Evolutionary conservation across 768 basidiomycete genomes (phyloP), one percentile per base, ranked within the genome.

Genomic region (Chlorophyllum brunneum): DNA sequence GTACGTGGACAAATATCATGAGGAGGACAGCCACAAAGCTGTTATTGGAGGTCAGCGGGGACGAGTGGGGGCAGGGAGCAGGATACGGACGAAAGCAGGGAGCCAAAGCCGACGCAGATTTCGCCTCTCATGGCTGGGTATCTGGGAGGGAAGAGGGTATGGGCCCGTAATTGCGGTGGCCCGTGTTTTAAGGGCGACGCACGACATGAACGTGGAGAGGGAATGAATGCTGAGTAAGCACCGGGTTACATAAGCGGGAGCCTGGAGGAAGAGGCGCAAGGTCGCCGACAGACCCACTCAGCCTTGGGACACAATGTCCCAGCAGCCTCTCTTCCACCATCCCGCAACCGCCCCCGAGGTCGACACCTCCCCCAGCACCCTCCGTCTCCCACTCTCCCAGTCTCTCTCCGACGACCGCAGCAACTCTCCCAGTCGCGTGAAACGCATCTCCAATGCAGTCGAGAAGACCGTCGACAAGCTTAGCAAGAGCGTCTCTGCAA

Each of bases 1-100:
- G 59, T 66, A 88, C 89, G 75, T 92, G 88, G 60, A 83, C 80
- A 69, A 92, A 90, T 57, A 92, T 88, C 65, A 91, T 76, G 58
- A 92, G 73, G 71, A 75, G 55, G 75, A 77, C 56, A 70, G 76
- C 81, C 55, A 63, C 75, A 67, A 76, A 61, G 26, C 74, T 77
- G 57, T 48, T 47, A 54, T 30, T 30, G 20, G 24, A 13, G 38
- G 38, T 67, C 56, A 65, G 58, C 56, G 45, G 18, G 31, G 65
- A 55, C 27, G 60, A 60, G 46, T 38, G 45, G 41, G 42, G 38
- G 58, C 56, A 57, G 58, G 27, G 48, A 57, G 56, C 48, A 53
- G 40, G 40, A 10, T 31, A 72, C 85, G 53, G 65, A 88, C 89
- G 88, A 83, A 48, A 92, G 72, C 52, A 89, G 59, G 43, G 88